phyloP scores from a whole-genome alignment of 768 basidiomycete genomes.

The Russula virescens region DNA sequence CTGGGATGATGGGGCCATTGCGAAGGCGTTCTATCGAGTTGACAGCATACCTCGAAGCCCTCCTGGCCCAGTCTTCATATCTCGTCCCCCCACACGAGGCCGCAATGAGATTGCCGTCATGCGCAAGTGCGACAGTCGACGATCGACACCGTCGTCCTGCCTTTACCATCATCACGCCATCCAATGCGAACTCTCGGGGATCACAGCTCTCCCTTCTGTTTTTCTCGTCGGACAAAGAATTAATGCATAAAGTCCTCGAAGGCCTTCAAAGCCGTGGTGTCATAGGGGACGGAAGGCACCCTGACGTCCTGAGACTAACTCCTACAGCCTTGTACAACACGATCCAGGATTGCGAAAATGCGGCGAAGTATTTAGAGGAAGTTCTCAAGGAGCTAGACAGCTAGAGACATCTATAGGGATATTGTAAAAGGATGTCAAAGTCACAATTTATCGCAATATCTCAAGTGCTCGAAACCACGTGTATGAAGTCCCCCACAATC shows the following conservation, averaged over 20 bases:
- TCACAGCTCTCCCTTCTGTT: slow-evolving; percentile 86
- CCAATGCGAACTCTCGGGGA: slow-evolving; percentile 59
- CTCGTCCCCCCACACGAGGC: slow-evolving; percentile 45
- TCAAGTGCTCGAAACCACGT: background rate
- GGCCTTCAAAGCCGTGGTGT: slow-evolving; percentile 65
- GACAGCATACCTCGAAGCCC: slow-evolving; percentile 63
- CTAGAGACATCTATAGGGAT: background rate
- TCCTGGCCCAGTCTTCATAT: slow-evolving; percentile 56
- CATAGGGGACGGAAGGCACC: slow-evolving; percentile 86
- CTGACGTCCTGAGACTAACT: slow-evolving; percentile 86
- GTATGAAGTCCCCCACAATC: slow-evolving; percentile 42
- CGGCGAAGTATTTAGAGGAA: slow-evolving; percentile 58
- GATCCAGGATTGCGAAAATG: slow-evolving; percentile 66
- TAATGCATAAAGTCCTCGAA: slow-evolving; percentile 68
- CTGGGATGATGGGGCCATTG: slow-evolving; percentile 65
- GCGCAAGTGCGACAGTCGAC: slow-evolving; percentile 18
- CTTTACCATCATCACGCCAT: slow-evolving; percentile 94
- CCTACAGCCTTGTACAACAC: slow-evolving; percentile 87
- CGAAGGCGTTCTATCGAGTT: slow-evolving; percentile 64
- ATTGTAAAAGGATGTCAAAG: background rate
- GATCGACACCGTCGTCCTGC: slow-evolving; percentile 30
- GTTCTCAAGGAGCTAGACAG: slow-evolving; percentile 38
- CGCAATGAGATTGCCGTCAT: slow-evolving; percentile 29
- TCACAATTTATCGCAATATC: background rate
- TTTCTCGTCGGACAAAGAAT: slow-evolving; percentile 49